These are phyloP conservation scores for Glomus cerebriforme DNA, from an alignment of 192 early-diverging fungal species.

Conservation along the genomic window DNA sequence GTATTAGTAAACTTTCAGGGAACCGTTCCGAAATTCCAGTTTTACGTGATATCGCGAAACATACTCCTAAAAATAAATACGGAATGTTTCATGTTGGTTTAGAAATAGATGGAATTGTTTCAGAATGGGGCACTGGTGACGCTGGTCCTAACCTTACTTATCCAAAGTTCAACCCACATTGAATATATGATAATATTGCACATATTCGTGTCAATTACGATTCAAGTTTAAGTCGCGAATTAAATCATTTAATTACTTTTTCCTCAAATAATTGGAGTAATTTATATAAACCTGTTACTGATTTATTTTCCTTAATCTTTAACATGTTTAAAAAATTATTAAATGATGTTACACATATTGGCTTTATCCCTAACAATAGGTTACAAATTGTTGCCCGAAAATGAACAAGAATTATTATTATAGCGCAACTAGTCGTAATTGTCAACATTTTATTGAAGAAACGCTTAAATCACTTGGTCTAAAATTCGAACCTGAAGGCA, in stretches of 20 bases:
- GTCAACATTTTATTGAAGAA: slow-evolving; percentile 4
- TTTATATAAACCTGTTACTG: too few species aligned
- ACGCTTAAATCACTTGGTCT: not conserved
- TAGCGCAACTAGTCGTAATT: not conserved
- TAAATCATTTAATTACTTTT: too few species aligned
- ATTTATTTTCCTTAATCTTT: too few species aligned
- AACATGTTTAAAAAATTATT: not conserved
- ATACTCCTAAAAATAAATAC: not conserved
- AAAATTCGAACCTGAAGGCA: not conserved
- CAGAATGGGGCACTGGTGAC: slow-evolving; percentile 2
- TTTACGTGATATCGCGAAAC: too few species aligned
- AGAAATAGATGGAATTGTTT: not conserved
- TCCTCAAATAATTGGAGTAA: too few species aligned
- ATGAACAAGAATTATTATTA: not conserved
- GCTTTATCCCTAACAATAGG: not conserved
- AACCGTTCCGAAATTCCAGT: too few species aligned
- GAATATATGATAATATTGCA: not conserved
- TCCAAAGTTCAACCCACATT: not conserved
- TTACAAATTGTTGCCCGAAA: not conserved
- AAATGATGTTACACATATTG: not conserved
- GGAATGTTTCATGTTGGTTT: slow-evolving; percentile 10
- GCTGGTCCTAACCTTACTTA: not conserved
- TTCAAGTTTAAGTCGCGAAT: too few species aligned
- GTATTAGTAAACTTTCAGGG: too few species aligned
- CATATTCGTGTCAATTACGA: not conserved